Conservation (phyloP, 2,329 filamentous ascomycete species). For the Pseudogymnoascus sp. region DNA sequence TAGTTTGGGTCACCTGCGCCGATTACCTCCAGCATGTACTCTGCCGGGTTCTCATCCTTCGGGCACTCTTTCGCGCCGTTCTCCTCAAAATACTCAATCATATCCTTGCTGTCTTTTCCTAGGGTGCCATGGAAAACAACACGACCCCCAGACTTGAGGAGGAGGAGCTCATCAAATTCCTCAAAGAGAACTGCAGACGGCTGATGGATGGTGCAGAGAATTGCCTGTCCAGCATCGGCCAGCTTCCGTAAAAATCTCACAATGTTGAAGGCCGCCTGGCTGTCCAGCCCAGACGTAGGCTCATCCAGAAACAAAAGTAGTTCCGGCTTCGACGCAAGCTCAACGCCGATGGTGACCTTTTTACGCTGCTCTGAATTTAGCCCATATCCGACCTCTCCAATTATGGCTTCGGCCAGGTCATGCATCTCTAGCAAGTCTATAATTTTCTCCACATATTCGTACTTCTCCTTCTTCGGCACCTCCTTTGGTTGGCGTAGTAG, state of each 20-base stretch:
- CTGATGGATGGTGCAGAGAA: conserved; percentile 94
- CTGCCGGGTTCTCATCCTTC: conserved; percentile 63
- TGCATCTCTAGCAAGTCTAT: conserved; percentile 63
- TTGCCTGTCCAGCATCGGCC: conserved; percentile 76
- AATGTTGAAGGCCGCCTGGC: conserved; percentile 85
- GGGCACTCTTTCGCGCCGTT: conserved; percentile 59
- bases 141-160: conserved; percentile 65
- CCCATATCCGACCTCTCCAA: conserved; percentile 80
- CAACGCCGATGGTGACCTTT: conserved; percentile 83
- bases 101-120: conserved; percentile 56
- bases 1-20: conserved; percentile 57
- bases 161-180: conserved; percentile 71
- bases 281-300: conserved; percentile 83
- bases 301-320: conserved; percentile 86
- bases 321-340: conserved; percentile 81
- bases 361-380: conserved; percentile 61
- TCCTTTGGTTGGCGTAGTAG: conserved; percentile 50
- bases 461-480: conserved; percentile 51
- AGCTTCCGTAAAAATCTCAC: conserved; percentile 78
- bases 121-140: conserved; percentile 76
- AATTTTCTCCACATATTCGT: conserved; percentile 60
- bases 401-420: conserved; percentile 77
- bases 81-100: conserved; percentile 67
- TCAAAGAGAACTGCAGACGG: conserved; percentile 88
- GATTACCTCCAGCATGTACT: conserved; percentile 61